Percentiles rank a stretch among this genome's conserved stretches.
phyloP scores from a whole-genome alignment of 1,284 basidiomycete genomes.

The Boletus austroedulis region DNA sequence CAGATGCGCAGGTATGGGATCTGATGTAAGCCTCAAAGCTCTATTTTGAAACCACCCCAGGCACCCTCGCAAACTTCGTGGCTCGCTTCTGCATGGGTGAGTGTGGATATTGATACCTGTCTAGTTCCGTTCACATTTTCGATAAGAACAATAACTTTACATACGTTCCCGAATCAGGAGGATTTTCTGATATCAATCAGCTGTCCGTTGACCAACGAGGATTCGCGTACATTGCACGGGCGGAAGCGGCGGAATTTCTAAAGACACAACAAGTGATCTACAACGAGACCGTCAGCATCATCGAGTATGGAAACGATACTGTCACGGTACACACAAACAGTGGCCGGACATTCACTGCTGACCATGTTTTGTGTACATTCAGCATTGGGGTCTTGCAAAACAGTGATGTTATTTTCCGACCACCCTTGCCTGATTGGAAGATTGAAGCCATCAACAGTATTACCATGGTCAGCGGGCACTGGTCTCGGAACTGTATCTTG shows the following conservation, averaged over 20 bases:
- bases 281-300: slow-evolving; percentile 7
- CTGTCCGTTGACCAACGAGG: slow-evolving; percentile 10
- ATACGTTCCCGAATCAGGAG: slow-evolving; percentile 9
- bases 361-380: slow-evolving; percentile 9
- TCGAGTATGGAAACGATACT: neutral
- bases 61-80: slow-evolving; percentile 11
- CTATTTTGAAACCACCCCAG: neutral
- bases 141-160: slow-evolving; percentile 11
- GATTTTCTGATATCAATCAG: neutral
- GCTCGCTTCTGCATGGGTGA: slow-evolving; percentile 11
- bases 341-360: slow-evolving; percentile 7
- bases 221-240: slow-evolving; percentile 5
- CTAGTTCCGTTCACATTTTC: neutral
- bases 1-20: slow-evolving; percentile 13
- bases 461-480: neutral
- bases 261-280: slow-evolving; percentile 7
- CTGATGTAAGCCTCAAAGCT: neutral
- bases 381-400: slow-evolving; percentile 10
- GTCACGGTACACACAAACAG: slow-evolving; percentile 8
- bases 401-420: slow-evolving; percentile 5
- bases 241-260: slow-evolving; percentile 8
- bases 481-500: neutral
- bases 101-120: neutral
- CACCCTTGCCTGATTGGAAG: slow-evolving; percentile 6
- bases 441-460: slow-evolving; percentile 7